Conservation (phyloP, 768 basidiomycete species). For the Mycena olivaceomarginata region DNA sequence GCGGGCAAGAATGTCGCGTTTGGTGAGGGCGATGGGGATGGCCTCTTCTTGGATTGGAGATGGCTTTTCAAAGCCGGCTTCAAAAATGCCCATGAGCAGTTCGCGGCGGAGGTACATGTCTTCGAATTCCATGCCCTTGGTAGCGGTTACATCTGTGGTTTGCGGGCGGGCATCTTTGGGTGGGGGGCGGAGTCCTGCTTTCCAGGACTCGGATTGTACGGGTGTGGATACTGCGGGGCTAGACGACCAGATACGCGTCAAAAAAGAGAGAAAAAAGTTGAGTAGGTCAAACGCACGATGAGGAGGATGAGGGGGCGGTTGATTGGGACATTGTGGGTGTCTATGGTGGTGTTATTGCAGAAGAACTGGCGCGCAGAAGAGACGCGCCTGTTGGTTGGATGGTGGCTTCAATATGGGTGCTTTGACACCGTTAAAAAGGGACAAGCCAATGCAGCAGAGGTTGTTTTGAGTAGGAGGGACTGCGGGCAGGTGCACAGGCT, state of each 20-base stretch:
- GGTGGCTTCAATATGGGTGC: slow-evolving; percentile 22
- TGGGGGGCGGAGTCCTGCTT: slow-evolving; percentile 86
- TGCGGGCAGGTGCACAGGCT: slow-evolving; percentile 16
- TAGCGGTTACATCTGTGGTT: slow-evolving; percentile 97
- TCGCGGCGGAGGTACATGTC: slow-evolving; percentile 95
- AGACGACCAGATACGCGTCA: slow-evolving; percentile 12
- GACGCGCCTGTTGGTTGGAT: slow-evolving; percentile 30
- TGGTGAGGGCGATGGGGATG: slow-evolving; percentile 95
- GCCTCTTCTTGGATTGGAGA: slow-evolving; percentile 99
- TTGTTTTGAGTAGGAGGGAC: background rate
- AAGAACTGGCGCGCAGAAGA: slow-evolving; percentile 34
- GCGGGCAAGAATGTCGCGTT: slow-evolving; percentile 95
- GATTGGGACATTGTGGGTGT: slow-evolving; percentile 35
- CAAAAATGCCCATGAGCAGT: slow-evolving; percentile 99
- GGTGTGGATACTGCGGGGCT: slow-evolving; percentile 41
- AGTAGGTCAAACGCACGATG: slow-evolving; percentile 19
- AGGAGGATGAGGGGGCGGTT: slow-evolving; percentile 33
- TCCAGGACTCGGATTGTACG: slow-evolving; percentile 72
- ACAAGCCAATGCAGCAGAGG: slow-evolving; percentile 7
- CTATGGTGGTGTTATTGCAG: slow-evolving; percentile 18
- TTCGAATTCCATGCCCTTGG: slow-evolving; percentile 97
- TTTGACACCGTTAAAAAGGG: slow-evolving; percentile 26
- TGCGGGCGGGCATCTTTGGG: slow-evolving; percentile 96
- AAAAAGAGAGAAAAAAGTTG: slow-evolving; percentile 16
- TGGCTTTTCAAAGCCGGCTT: slow-evolving; percentile 97